Evolutionary conservation across 108 stramenopile genomes (phyloP), one percentile per base, ranked within the genome.

Genomic region (Conticribra guillardii): DNA sequence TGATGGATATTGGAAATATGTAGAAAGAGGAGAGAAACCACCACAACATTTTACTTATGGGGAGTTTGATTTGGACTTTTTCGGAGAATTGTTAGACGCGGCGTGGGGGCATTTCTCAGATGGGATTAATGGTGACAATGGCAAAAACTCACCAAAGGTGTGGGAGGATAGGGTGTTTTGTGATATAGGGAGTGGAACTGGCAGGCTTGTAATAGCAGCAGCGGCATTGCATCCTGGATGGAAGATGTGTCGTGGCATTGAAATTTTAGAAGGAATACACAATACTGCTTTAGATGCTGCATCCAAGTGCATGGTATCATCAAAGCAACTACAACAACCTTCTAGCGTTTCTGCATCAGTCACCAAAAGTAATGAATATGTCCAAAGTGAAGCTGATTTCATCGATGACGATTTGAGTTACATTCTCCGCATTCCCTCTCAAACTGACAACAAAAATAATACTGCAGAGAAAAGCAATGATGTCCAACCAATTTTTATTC

Each of bases 1-100:
- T 9, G 89, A 93, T 60, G 92, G 92, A 18, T 93, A 93, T 64
- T 93, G 92, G 92, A 84, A 86, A 18, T 93, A 61, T 56, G 74
- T 93, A 56, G 50, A 63, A 33, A 63, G 65, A 32, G 92, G 92
- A 53, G 71, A 86, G 45, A 78, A 86, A 14, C 92, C 92, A 54
- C 89, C 87, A 3, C 54, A 68, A 11, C 79, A 84, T 65, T 78
- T 90, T 22, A 88, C 89, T 9, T 90, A 93, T 60, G 92, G 92
- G 11, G 92, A 93, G 74, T 93, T 93, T 66, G 92, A 93, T 71
- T 52, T 89, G 17, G 61, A 74, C 14, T 90, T 90, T 53, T 90
- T 93, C 69, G 85, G 75, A 0, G 41, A 80, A n/a, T 58, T 90
- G 16, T 41, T 93, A 37, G 85, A 93, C 33, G 55, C 48, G 48